Evolutionary conservation across 257 asterid genomes (phyloP), one percentile per base, ranked within the genome.

Genomic region (Solanum okadae): DNA sequence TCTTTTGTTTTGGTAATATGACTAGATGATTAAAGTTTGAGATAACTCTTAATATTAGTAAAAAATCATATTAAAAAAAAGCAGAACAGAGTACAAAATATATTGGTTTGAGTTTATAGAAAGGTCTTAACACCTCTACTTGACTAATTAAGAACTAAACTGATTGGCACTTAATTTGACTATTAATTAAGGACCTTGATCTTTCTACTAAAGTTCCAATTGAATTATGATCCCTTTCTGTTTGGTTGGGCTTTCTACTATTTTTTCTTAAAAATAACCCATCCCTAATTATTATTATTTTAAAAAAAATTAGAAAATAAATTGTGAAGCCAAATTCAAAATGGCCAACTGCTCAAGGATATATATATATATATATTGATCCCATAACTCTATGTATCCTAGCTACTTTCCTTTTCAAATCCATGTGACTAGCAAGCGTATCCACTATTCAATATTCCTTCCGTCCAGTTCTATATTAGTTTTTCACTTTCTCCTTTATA

Each of bases 381-480:
- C 85, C 38, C 85, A 79, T 79, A 79, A 44, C 85, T 79, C 9
- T 79, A 20, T 79, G 85, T 15, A 78, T 42, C 65, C 16, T 23
- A 23, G 8, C 29, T n/a, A 27, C 25, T 44, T 44, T 25, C 65
- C 38, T 44, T 8, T 79, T 79, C 85, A 44, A 79, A 79, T 6
- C 65, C 85, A 79, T 79, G 65, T 44, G 85, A 29, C 65, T 44
- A 0, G 84, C 14, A 42, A 78, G n/a, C 9, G 16, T 15, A 79
- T 78, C 65, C 65, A 42, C 5, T 14, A 25, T 78, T 78, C 23
- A 78, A 78, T 72, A 18, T 0, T 77, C 13, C 29, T 4, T 23
- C 1, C 0, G 7, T 61, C 7, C 12, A 1, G 14, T 61, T 7
- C 11, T 6, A 63, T 23, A 63, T 23, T 63, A 23, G 1, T 63